Percentiles rank a stretch among this genome's conserved stretches.
These are phyloP conservation scores for Boletus fagicola DNA, from an alignment of 768 basidiomycete genomes.

Conservation along the genomic window DNA sequence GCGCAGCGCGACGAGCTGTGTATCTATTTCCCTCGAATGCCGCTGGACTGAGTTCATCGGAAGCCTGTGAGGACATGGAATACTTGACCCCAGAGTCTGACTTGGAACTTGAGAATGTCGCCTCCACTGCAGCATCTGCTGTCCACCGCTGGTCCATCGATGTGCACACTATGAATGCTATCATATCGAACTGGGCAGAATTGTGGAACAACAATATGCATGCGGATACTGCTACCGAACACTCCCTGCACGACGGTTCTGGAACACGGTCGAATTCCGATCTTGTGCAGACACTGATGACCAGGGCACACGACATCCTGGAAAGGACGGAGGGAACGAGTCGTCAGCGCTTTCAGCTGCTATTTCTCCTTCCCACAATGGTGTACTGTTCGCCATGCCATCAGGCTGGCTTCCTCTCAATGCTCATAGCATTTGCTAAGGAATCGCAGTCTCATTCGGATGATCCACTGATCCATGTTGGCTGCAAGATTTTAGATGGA, in stretches of 20 bases:
- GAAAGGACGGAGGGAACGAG: not conserved
- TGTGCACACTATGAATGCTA: not conserved
- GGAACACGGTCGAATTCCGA: no score
- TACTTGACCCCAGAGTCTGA: no score
- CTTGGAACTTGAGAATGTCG: no score
- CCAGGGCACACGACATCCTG: not conserved
- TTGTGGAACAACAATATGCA: not conserved
- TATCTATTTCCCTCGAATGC: not conserved
- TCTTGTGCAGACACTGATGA: not conserved
- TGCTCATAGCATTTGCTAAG: slow-evolving; percentile 30
- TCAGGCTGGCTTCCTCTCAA: slow-evolving; percentile 18
- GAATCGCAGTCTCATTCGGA: not conserved
- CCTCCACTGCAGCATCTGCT: no score
- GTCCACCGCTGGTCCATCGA: no score
- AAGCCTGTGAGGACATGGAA: no score
- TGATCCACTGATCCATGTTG: not conserved
- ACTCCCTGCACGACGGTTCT: not conserved
- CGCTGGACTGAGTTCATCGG: no score
- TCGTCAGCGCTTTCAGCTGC: not conserved
- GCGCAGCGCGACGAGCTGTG: not conserved
- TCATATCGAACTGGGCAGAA: not conserved
- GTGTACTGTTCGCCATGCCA: no score
- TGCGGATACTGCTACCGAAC: not conserved
- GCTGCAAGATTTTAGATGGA: slow-evolving; percentile 9
- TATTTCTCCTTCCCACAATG: no score